Conservation (phyloP, 1,284 basidiomycete genomes). For the Earliella scabrosa region DNA sequence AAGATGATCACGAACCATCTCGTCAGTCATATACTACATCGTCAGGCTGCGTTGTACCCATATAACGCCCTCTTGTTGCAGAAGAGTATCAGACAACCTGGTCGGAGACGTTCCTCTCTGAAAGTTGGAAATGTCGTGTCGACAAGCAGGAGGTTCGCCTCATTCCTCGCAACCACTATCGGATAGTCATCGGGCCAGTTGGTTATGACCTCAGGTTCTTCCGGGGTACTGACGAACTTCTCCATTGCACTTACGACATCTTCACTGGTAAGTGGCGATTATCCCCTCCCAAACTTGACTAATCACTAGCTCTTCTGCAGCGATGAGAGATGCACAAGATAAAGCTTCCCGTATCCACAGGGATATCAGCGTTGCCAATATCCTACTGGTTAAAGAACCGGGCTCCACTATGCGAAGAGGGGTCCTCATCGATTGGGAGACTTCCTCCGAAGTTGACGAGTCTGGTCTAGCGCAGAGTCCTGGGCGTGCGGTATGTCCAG, state of each 20-base stretch:
- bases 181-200: conserved; percentile 4
- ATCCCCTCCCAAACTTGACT: too few species aligned
- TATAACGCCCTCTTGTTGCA: too few species aligned
- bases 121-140: not conserved
- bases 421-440: conserved; percentile 19
- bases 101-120: not conserved
- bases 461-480: not conserved
- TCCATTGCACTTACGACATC: conserved; percentile 9
- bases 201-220: conserved; percentile 1
- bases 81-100: too few species aligned
- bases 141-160: not conserved
- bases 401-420: not conserved
- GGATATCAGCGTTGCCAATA: conserved; percentile 17
- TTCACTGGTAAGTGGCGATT: conserved; percentile 6
- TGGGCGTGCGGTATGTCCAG: not conserved
- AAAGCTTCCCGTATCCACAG: conserved; percentile 10
- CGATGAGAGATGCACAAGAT: conserved; percentile 1
- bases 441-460: conserved; percentile 1
- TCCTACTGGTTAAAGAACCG: conserved; percentile 11
- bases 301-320: too few species aligned
- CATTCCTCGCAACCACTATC: not conserved
- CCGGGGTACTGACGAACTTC: conserved; percentile 4
- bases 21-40: not conserved
- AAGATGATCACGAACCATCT: not conserved
- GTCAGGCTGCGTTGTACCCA: too few species aligned